These are phyloP conservation scores for Solanum clarkiae DNA, from an alignment of 257 asterid genomes.

Conservation along the genomic window DNA sequence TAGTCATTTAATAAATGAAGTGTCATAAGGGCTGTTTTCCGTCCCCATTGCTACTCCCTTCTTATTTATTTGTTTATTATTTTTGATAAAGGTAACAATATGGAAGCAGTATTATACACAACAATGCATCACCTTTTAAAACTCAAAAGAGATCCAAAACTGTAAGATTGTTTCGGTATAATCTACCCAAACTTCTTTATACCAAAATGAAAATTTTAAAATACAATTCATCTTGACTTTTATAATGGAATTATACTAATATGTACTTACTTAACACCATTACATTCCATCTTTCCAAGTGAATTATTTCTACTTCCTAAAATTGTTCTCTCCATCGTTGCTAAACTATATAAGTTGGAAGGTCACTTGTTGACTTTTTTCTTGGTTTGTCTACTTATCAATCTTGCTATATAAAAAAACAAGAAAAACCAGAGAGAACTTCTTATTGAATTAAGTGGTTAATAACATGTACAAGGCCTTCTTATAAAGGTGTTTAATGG, in stretches of 20 bases:
- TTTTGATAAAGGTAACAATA: not conserved
- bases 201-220: not conserved
- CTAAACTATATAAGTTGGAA: not conserved
- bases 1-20: not conserved
- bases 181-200: not conserved
- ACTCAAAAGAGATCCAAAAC: not conserved
- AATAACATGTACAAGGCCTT: not conserved
- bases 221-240: not conserved
- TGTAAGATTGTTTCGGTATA: not conserved
- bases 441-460: not conserved
- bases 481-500: not conserved
- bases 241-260: not conserved
- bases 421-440: not conserved
- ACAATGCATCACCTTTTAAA: not conserved
- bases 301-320: not conserved
- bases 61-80: not conserved
- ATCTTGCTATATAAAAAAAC: not conserved
- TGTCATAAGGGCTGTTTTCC: not conserved
- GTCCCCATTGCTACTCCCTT: not conserved
- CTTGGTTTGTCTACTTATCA: not conserved
- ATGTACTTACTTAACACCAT: not conserved
- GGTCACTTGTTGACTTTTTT: not conserved
- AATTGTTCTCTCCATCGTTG: not conserved
- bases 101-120: not conserved
- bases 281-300: not conserved